Base-by-base conservation (phyloP, 352 stramenopile species). In the Globisporangium orthogonon region DNA sequence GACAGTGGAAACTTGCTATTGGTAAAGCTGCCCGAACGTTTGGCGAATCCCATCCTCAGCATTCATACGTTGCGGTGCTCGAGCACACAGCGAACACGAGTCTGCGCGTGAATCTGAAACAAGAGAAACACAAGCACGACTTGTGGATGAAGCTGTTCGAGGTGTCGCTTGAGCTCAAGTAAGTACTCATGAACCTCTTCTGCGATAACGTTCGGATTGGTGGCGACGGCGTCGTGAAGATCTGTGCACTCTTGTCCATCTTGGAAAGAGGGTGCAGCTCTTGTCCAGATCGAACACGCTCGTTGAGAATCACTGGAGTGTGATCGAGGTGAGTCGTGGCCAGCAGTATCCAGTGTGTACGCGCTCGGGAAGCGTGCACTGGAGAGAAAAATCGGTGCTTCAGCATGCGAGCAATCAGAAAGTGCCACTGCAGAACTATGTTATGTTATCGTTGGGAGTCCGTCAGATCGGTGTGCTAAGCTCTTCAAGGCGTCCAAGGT, bases 11-110 rank as follows among this genome's bases (percentile, higher is more conserved):
- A 33, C n/a, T 15, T 60, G 54, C 33, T 35, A 73, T 93, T 44
- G 82, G 65, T 31, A 69, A 31, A 63, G 52, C 5, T 62, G 70
- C 48, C 41, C 54, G 2, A 55, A 70, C 39, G 33, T 73, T 68
- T 35, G 66, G 66, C 17, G 66, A 58, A 11, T 70, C 60, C 13
- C 52, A 70, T 31, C 11, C 65, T 3, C 62, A 35, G 0, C 28
- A 39, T 0, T 54, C 54, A 15, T 58, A 53, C 46, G 41, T 70
- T 10, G 46, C 39, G 3, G 53, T 70, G 23, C 63, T 44, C 17
- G 63, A 70, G 17, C 28, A 53, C 30, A 54, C 59, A 4, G 2
- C 17, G 7, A 52, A 40, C 29, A 56, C 30, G 44, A 64, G 18
- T 5, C 6, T 64, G 7, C 43, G 51, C 14, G 35, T n/a, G 30